Evolutionary conservation across 2,329 filamentous ascomycete species (phyloP).

Genomic region (Chrysosporium queenslandicum): DNA sequence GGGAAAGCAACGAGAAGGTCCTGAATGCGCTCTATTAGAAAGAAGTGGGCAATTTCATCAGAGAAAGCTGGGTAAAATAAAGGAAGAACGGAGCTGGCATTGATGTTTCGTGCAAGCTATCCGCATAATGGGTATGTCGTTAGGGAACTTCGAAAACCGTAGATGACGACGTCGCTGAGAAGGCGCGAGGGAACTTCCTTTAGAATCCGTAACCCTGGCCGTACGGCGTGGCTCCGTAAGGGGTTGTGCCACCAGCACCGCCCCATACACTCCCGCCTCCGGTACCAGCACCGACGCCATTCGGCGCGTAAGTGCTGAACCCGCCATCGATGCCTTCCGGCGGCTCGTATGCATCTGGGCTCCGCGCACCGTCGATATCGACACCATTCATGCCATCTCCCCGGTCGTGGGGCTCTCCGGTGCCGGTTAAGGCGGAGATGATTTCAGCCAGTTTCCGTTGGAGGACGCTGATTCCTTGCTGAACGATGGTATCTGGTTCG

Average conservation of each 20-base stretch:
- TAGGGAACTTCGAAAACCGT: background rate
- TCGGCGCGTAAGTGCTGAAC: slow-evolving; percentile 31
- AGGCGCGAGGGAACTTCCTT: background rate
- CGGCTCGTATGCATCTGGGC: slow-evolving; percentile 41
- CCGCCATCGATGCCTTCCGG: slow-evolving; percentile 37
- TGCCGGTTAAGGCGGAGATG: slow-evolving; percentile 53
- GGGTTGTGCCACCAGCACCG: slow-evolving; percentile 44
- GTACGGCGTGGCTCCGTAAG: slow-evolving; percentile 53
- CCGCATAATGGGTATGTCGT: too few relatives aligned
- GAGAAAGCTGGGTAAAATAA: too few relatives aligned
- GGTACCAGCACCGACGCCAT: slow-evolving; percentile 13
- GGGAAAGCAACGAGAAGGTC: too few relatives aligned
- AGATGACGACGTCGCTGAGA: background rate
- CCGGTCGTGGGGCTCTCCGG: slow-evolving; percentile 45
- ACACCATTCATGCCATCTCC: slow-evolving; percentile 36
- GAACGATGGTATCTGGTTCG: slow-evolving; percentile 79
- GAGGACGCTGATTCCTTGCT: slow-evolving; percentile 76
- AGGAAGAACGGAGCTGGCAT: too few relatives aligned
- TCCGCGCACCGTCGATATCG: slow-evolving; percentile 38
- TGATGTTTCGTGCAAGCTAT: too few relatives aligned
- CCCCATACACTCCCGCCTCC: slow-evolving; percentile 53
- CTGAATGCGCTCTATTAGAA: too few relatives aligned
- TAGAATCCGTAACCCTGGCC: slow-evolving; percentile 37
- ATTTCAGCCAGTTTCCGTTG: slow-evolving; percentile 82
- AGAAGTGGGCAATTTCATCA: too few relatives aligned